Evolutionary conservation across 345 rosid genomes (phyloP), one percentile per base, ranked within the genome.

Genomic region (Eucalyptus tenuipes): DNA sequence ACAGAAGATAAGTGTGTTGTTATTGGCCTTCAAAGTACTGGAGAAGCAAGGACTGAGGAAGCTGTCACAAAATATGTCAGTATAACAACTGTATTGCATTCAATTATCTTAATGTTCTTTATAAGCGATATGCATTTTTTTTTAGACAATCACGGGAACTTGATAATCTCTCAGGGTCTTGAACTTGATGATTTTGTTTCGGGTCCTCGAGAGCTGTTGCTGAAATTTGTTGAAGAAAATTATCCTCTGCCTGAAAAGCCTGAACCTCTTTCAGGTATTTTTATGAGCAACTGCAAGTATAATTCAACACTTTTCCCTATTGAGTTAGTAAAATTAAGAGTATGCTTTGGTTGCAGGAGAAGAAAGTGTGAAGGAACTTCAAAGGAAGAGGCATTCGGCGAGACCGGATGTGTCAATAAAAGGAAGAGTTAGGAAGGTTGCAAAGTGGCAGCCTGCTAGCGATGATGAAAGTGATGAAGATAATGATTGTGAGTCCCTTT

Each of bases 151-250:
- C 64, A 86, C 4, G 11, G 25, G 89, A 85, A 37, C 82, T 87
- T 89, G 11, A 79, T 49, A 49, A 84, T 81, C 89, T 90, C 42
- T 64, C 29, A 97, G 99, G 99, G 99, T 91, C 90, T 91, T 93
- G 99, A 98, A 89, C 99, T 98, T 91, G 99, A 98, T 95, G 99
- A 98, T 92, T 98, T 98, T 92, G 93, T 98, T 87, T 98, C 99
- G 88, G 99, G 99, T 42, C 99, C 99, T 88, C 98, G 99, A 88
- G 99, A 96, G 90, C 95, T 98, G 92, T 92, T 98, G 93, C 94
- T 98, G 92, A 98, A 98, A 94, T 95, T 98, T 90, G 99, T 96
- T 71, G 99, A 96, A 93, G 99, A 98, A 94, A 96, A 96, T 92
- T 98, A 98, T 90, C 99, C 99, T 64, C 90, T 98, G 91, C 99